Conservation (phyloP, 768 basidiomycete species). For the Candolleomyces efflorescens region DNA sequence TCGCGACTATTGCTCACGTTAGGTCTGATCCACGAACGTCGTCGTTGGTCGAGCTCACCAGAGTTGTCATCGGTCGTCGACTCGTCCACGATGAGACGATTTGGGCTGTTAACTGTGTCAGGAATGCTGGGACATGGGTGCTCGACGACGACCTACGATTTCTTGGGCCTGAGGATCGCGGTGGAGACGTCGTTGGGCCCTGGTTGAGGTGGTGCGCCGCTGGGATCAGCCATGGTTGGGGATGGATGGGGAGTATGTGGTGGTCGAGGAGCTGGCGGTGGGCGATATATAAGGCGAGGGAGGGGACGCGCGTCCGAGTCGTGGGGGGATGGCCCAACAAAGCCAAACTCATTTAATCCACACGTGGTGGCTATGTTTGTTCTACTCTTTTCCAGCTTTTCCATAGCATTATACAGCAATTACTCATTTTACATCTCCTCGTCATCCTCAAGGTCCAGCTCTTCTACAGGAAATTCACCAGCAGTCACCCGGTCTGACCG, state of each 20-base stretch:
- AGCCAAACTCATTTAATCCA: constrained; percentile 27
- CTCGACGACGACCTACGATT: constrained; percentile 66
- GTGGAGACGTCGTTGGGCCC: constrained; percentile 89
- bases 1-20: constrained; percentile 63
- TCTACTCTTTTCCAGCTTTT: constrained; percentile 7
- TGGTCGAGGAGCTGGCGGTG: constrained; percentile 15
- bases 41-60: constrained; percentile 39
- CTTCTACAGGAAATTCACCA: constrained; percentile 86
- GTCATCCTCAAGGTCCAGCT: constrained; percentile 70
- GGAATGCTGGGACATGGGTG: constrained; percentile 14
- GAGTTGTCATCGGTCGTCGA: constrained; percentile 94
- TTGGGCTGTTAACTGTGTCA: constrained; percentile 57
- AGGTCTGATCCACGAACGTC: neutral
- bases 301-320: constrained; percentile 38
- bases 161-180: constrained; percentile 95
- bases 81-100: constrained; percentile 97
- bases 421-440: constrained; percentile 78
- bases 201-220: constrained; percentile 79
- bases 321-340: constrained; percentile 23
- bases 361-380: constrained; percentile 23
- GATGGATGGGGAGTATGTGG: constrained; percentile 16
- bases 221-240: constrained; percentile 67
- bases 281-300: constrained; percentile 10
- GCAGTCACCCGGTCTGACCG: constrained; percentile 74
- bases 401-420: neutral